Percentiles rank a stretch among this genome's conserved stretches.
Evolutionary conservation across 768 basidiomycete genomes (phyloP).

Genomic region (Boletus sensibilis): DNA sequence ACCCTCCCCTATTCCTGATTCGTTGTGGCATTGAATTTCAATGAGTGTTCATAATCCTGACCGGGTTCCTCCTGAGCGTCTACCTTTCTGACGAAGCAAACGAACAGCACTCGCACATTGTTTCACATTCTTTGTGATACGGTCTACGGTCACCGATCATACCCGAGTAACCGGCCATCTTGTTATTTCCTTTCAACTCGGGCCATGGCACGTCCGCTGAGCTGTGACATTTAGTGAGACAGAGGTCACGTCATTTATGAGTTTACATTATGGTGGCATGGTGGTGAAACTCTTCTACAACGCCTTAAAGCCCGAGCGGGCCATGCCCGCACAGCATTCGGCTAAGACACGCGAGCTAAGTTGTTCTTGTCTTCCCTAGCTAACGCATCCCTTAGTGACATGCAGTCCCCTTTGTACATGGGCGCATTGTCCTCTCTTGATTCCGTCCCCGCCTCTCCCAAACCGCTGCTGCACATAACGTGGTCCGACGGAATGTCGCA

Average conservation of each 20-base stretch:
- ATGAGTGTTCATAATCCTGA: slow-evolving; percentile 15
- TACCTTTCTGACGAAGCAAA: slow-evolving; percentile 1
- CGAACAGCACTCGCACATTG: neutral
- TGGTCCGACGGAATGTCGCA: neutral
- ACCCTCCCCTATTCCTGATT: slow-evolving; percentile 21
- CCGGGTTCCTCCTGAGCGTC: neutral
- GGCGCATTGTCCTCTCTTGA: neutral
- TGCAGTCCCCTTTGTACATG: neutral
- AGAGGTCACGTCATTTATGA: neutral
- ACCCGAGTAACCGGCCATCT: too few species aligned
- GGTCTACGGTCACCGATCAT: too few species aligned
- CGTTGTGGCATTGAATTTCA: slow-evolving; percentile 19
- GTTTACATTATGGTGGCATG: neutral
- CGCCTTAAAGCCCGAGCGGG: neutral
- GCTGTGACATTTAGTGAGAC: neutral
- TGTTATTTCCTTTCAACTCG: neutral
- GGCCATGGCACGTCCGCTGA: neutral
- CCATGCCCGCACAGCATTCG: slow-evolving; percentile 2
- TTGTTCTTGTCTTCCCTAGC: neutral
- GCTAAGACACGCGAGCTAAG: neutral
- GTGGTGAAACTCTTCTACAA: slow-evolving; percentile 1
- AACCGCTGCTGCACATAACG: neutral
- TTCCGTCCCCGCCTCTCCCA: neutral
- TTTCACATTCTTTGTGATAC: neutral
- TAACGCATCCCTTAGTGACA: neutral